Percentiles rank a stretch among this genome's conserved stretches.
phyloP scores from a whole-genome alignment of 2,329 filamentous ascomycete species.

The Colletotrichum sp. region DNA sequence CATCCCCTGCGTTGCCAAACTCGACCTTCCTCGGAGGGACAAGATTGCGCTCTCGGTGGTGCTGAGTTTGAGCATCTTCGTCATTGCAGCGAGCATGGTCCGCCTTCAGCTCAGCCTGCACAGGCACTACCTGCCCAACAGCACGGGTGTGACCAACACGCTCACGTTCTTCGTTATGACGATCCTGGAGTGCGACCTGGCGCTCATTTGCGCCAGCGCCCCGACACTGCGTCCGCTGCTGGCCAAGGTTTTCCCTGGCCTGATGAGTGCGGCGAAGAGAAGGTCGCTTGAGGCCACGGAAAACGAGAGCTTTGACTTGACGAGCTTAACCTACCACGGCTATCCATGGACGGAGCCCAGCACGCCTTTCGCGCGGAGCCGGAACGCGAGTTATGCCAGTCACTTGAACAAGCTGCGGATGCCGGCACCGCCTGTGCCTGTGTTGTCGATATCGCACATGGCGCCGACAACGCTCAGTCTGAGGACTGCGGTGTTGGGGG shows the following conservation, averaged over 20 bases:
- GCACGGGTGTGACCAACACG: conserved; percentile 25
- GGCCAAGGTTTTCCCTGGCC: conserved; percentile 29
- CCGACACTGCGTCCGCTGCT: conserved; percentile 35
- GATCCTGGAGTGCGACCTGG: conserved; percentile 38
- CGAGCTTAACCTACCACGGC: conserved; percentile 33
- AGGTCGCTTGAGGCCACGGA: not conserved
- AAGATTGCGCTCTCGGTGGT: conserved; percentile 48
- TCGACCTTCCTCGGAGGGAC: conserved; percentile 44
- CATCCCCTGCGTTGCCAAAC: conserved; percentile 41
- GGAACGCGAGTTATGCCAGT: conserved; percentile 24
- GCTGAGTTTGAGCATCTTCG: conserved; percentile 48
- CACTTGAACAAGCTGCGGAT: conserved; percentile 7
- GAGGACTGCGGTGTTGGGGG: conserved; percentile 29
- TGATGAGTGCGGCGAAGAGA: conserved; percentile 23
- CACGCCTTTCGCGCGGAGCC: conserved; percentile 23
- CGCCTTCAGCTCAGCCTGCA: conserved; percentile 33
- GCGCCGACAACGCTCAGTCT: conserved; percentile 33
- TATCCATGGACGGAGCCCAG: conserved; percentile 31
- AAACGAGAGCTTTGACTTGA: conserved; percentile 30
- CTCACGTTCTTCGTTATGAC: conserved; percentile 41
- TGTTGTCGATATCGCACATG: conserved; percentile 17
- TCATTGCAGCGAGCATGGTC: conserved; percentile 38
- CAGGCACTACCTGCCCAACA: conserved; percentile 25
- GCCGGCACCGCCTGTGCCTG: conserved; percentile 22
- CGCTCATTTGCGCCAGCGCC: conserved; percentile 38